These are phyloP conservation scores for Salix exigua DNA, from an alignment of 345 rosid species.

Conservation along the genomic window DNA sequence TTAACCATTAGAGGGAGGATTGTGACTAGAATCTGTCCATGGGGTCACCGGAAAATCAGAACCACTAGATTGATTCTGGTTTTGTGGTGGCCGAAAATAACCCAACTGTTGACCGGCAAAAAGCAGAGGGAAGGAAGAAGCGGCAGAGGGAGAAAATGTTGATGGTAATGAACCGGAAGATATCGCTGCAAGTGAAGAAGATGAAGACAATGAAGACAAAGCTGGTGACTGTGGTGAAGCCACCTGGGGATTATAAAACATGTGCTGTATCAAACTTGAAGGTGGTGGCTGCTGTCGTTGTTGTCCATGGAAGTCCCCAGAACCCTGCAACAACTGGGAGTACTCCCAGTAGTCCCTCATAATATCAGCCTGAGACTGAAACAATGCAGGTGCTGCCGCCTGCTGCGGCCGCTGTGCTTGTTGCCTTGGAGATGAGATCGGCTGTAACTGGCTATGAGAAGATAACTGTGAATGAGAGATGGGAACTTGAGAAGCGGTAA, in stretches of 20 bases:
- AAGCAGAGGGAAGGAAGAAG: slow-evolving; percentile 43
- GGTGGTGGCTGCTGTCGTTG: slow-evolving; percentile 17
- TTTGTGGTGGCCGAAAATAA: slow-evolving; percentile 9
- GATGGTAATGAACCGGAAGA: not conserved
- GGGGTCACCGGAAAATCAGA: slow-evolving; percentile 12
- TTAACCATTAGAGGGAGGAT: slow-evolving; percentile 12
- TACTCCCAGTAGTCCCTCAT: slow-evolving; percentile 44
- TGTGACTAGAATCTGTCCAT: slow-evolving; percentile 20
- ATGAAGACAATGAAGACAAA: slow-evolving; percentile 20
- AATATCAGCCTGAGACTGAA: slow-evolving; percentile 23
- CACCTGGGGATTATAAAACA: slow-evolving; percentile 37
- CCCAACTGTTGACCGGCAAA: slow-evolving; percentile 33
- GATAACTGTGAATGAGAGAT: slow-evolving; percentile 13
- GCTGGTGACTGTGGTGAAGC: slow-evolving; percentile 24
- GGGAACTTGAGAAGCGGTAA: slow-evolving; percentile 21
- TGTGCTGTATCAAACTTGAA: slow-evolving; percentile 28
- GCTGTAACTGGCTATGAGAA: slow-evolving; percentile 3
- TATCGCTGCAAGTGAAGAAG: not conserved
- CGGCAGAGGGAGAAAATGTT: not conserved
- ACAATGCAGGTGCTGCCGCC: slow-evolving; percentile 11
- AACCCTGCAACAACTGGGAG: slow-evolving; percentile 48
- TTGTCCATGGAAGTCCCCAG: slow-evolving; percentile 21
- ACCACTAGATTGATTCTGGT: slow-evolving; percentile 4
- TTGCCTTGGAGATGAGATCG: not conserved
- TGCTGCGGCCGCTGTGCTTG: not conserved